Base-by-base conservation (phyloP, 78 protist genomes). In the Dictyostelium firmibasis region DNA sequence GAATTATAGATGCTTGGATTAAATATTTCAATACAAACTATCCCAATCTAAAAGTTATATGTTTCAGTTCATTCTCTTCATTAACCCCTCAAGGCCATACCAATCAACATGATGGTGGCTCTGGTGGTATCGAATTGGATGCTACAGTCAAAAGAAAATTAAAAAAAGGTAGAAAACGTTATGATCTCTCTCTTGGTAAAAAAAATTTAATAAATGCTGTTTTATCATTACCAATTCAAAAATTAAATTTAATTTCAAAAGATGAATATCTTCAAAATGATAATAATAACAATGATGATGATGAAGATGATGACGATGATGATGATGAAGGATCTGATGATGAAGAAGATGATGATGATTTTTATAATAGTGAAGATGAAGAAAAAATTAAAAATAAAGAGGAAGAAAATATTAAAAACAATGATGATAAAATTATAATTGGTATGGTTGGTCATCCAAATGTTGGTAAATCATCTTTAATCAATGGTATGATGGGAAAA, bases 361-460 rank as follows among this genome's bases (percentile, higher is more conserved):
- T 9, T 35, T 4, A 9, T 74, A 50, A 74, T 74, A 8, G 27
- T 25, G 83, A 78, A n/a, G 53, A 38, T 7, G 60, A 35, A 36
- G 27, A 78, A n/a, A 14, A 33, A 70, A 27, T n/a, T 18, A 70
- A 36, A 27, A 78, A 41, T n/a, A 27, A 50, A 75, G n/a, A 72
- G 35, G 27, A 29, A 29, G 3, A 11, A n/a, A n/a, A 64, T 10
- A 64, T 5, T 57, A 57, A 57, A 20, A 57, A 29, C 14, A 29
- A 57, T 57, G 8, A 57, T 18, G 81, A 62, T 57, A n/a, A 47
- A 25, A 81, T 95, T 50, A 85, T 84, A 29, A 25, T 95, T 70
- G 97, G 97, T 33, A 89, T 86, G 77, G 96, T 98, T 6, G 99
- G 98, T 7, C 98, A 98, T 85, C 98, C 99, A 41, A 97, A 93